Percentiles rank a stretch among this genome's conserved stretches.
Evolutionary conservation across 1,284 basidiomycete species (phyloP).

Genomic region (Cerioporus squamosus): DNA sequence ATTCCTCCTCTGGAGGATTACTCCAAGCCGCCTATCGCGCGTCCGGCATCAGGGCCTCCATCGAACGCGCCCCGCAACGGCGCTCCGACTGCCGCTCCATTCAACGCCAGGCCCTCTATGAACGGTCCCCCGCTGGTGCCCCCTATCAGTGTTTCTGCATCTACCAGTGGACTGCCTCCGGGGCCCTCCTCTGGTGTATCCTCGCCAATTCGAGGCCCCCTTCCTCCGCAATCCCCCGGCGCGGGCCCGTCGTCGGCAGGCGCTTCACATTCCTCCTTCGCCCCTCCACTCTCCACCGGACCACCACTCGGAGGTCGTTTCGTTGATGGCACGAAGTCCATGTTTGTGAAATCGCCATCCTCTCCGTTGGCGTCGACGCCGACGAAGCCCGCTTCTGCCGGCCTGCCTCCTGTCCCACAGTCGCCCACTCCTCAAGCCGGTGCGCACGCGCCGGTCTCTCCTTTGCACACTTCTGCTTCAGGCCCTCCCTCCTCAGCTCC

Average conservation of each 20-base stretch:
- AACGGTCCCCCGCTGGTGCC: constrained; percentile 15
- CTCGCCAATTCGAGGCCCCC: constrained; percentile 22
- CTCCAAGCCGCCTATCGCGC: constrained; percentile 41
- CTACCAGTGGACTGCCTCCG: constrained; percentile 5
- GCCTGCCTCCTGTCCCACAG: constrained; percentile 14
- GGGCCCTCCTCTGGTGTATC: constrained; percentile 15
- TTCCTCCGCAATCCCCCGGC: constrained; percentile 52
- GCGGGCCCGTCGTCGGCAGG: constrained; percentile 50
- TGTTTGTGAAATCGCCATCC: constrained; percentile 61
- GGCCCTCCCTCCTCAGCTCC: constrained; percentile 9
- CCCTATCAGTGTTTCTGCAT: constrained; percentile 5
- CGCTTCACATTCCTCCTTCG: constrained; percentile 24
- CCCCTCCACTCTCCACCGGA: constrained; percentile 36
- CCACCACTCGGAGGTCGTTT: constrained; percentile 68
- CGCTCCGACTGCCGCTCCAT: constrained; percentile 12
- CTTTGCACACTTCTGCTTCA: constrained; percentile 25
- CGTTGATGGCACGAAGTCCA: constrained; percentile 74
- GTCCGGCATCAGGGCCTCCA: constrained; percentile 37
- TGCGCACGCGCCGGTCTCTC: constrained; percentile 23
- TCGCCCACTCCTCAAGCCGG: constrained; percentile 21
- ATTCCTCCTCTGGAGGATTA: constrained; percentile 71
- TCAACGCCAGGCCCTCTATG: constrained; percentile 16
- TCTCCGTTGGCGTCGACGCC: constrained; percentile 37
- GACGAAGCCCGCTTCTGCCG: constrained; percentile 3
- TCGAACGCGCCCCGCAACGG: constrained; percentile 15